A percentile compares a stretch with the other conserved stretches of the same genome.
Evolutionary conservation across 2,329 filamentous ascomycete genomes (phyloP).

Genomic region (Pseudovirgaria hyperparasitica): DNA sequence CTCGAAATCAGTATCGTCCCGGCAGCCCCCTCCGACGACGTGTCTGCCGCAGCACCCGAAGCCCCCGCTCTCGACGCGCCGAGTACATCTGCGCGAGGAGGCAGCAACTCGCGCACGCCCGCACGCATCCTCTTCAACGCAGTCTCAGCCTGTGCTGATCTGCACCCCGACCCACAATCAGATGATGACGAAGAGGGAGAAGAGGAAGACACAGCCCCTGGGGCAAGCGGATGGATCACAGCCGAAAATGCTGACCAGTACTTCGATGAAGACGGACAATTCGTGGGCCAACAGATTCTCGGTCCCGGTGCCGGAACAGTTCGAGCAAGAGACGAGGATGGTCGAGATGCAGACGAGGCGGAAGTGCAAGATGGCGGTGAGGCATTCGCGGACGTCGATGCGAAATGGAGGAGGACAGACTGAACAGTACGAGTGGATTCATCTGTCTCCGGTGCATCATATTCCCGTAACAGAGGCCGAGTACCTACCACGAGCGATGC

Average conservation of each 20-base stretch:
- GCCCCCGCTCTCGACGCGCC: conserved; percentile 8
- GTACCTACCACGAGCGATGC: no score
- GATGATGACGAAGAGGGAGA: conserved; percentile 44
- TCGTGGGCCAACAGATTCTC: conserved; percentile 11
- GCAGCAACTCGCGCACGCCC: conserved; percentile 10
- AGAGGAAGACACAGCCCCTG: conserved; percentile 45
- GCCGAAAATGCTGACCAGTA: conserved; percentile 80
- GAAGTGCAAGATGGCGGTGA: conserved; percentile 11
- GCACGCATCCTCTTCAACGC: conserved; percentile 48
- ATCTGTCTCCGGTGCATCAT: no score
- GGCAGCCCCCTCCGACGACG: conserved; percentile 14
- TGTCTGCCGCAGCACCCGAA: not conserved
- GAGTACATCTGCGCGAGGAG: conserved; percentile 6
- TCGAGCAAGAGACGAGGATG: conserved; percentile 17
- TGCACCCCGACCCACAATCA: conserved; percentile 59
- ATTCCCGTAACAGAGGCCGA: no score
- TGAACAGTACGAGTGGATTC: no score
- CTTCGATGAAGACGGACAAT: conserved; percentile 26
- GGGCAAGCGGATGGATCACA: conserved; percentile 75
- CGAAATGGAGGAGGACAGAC: conserved; percentile 24
- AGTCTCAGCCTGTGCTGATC: conserved; percentile 60
- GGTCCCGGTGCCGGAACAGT: conserved; percentile 26
- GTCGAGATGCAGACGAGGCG: conserved; percentile 9
- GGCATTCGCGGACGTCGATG: conserved; percentile 10
- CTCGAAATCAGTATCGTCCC: conserved; percentile 58